Percentiles rank a stretch among this genome's conserved stretches.
phyloP scores from a whole-genome alignment of 306 rosid genomes.

The Glycine tomentella region DNA sequence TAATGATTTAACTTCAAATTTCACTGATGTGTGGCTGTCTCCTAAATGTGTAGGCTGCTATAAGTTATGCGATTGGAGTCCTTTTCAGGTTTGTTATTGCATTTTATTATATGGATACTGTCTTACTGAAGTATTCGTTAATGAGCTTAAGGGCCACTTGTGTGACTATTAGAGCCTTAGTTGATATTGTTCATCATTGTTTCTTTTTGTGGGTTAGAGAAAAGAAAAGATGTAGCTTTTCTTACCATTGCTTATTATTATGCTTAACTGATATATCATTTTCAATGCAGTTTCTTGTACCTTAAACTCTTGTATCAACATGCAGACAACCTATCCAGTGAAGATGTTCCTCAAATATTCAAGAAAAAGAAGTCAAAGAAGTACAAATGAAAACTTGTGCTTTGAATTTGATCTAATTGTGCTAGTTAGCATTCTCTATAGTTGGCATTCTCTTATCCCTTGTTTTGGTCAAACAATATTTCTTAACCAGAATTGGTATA shows the following conservation, averaged over 20 bases:
- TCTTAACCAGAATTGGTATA: conserved; percentile 81
- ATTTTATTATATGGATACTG: conserved; percentile 30
- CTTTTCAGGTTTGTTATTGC: conserved; percentile 71
- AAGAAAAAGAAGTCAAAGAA: conserved; percentile 74
- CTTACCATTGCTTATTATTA: conserved; percentile 21
- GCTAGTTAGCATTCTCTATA: conserved; percentile 26
- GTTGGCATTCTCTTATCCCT: conserved; percentile 32
- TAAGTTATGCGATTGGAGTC: conserved; percentile 80
- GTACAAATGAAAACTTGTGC: conserved; percentile 54
- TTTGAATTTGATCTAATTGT: conserved; percentile 37
- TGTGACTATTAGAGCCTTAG: background rate
- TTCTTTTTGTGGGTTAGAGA: background rate
- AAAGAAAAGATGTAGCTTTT: background rate
- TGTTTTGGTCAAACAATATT: conserved; percentile 39
- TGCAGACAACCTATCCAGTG: conserved; percentile 78
- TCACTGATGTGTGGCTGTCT: conserved; percentile 40
- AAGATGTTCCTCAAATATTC: conserved; percentile 78
- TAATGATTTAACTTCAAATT: conserved; percentile 17
- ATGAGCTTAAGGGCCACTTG: background rate
- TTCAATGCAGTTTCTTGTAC: conserved; percentile 79
- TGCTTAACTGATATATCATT: conserved; percentile 22
- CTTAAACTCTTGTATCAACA: conserved; percentile 85
- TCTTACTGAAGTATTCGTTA: conserved; percentile 9
- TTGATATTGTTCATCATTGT: conserved; percentile 30
- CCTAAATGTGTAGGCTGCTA: conserved; percentile 70